Evolutionary conservation across 2,329 filamentous ascomycete genomes (phyloP), one percentile per base, ranked within the genome.

Genomic region (Fusarium concolor): DNA sequence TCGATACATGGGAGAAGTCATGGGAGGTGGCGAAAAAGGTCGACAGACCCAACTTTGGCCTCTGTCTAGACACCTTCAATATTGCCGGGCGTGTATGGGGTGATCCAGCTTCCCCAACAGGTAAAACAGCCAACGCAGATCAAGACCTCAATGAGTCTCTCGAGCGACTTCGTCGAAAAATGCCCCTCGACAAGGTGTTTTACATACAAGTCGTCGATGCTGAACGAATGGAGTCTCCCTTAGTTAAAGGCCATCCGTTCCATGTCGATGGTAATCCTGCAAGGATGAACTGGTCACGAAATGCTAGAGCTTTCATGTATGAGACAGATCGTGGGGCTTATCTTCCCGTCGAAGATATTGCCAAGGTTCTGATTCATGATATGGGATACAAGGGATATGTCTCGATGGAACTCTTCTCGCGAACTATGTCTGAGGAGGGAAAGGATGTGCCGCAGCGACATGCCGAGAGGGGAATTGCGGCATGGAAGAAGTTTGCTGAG

Each of bases 231-330:
- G 56, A 55, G 3, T 26, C 46, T 2, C 58, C 58, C 0, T 2
- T 62, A 0, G 22, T 62, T 5, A 60, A 62, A 15, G 58, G 58
- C 0, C 58, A 62, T 6, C 56, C 46, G 0, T 62, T 62, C 17
- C 58, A 62, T 22, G 28, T 46, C 1, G 56, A 62, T 14, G 58
- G 56, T 20, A 62, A 55, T 3, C 56, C 58, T 0, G 20, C 58
- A 3, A 41, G 58, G 2, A 62, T 62, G 58, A 62, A 62, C 14
- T 62, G 58, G 58, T 62, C 58, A 2, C 33, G 58, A 3, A 62
- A 62, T 42, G 58, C 58, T 0, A 37, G 58, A 11, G 41, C 56
- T 3, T 62, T 54, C 3, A 62, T 62, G 46, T 62, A 62, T 1
- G 58, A 62, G 26, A 33, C 42, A 1, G 56, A 55, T 0, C 22